Evolutionary conservation across 108 stramenopile genomes (phyloP).

Genomic region (Skeletonema potamos): DNA sequence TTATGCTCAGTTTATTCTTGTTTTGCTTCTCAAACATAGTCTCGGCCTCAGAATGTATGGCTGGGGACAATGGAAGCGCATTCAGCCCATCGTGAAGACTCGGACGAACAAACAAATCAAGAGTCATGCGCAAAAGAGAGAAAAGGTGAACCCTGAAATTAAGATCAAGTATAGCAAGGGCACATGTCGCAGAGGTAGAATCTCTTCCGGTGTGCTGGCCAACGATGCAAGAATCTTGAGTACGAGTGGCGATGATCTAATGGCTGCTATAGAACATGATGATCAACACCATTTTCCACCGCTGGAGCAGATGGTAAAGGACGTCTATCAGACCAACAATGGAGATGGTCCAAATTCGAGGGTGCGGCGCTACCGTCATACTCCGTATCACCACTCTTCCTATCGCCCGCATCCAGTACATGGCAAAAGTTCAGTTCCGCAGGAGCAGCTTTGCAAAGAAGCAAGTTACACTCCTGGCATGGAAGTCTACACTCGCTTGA

Average conservation of each 20-base stretch:
- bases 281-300: slow-evolving; percentile 5
- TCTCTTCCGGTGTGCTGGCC: slow-evolving; percentile 17
- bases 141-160: slow-evolving; percentile 30
- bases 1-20: neutral
- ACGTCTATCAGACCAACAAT: slow-evolving; percentile 37
- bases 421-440: neutral
- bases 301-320: slow-evolving; percentile 24
- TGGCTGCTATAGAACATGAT: neutral
- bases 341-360: slow-evolving; percentile 26
- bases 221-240: slow-evolving; percentile 2
- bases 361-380: slow-evolving; percentile 16
- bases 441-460: neutral
- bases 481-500: slow-evolving; percentile 22
- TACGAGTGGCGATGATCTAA: neutral
- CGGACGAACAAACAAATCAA: slow-evolving; percentile 43
- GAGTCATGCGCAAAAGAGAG: slow-evolving; percentile 36
- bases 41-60: slow-evolving; percentile 30
- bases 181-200: slow-evolving; percentile 16
- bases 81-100: slow-evolving; percentile 32
- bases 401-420: neutral
- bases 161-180: slow-evolving; percentile 28
- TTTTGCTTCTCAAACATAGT: neutral
- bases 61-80: slow-evolving; percentile 42
- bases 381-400: neutral
- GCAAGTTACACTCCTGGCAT: slow-evolving; percentile 11